Base-by-base conservation (phyloP, 495 filamentous ascomycete genomes). In the Cercophora newfieldiana region DNA sequence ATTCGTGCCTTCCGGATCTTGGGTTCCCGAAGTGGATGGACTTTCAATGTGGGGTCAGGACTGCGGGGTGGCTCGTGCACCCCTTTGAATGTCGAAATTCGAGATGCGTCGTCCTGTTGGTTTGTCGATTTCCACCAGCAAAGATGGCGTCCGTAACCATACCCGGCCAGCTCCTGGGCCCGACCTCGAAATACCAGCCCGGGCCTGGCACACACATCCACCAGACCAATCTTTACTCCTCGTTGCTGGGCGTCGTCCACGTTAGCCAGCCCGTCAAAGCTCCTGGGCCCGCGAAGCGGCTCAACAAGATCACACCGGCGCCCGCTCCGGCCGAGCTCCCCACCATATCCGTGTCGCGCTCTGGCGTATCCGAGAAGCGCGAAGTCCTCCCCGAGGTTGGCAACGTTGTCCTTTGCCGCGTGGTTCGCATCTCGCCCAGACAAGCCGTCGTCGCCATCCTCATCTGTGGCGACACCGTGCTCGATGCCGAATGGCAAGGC, bases 151-250 rank as follows among this genome's bases (percentile, higher is more conserved):
- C 70, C 25, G 44, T 80, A 25, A 86, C 83, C 28, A 77, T 87
- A 53, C 92, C 93, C 47, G 94, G 94, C 74, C 91, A 94, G 77
- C 81, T 86, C 56, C 86, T 98, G 22, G 94, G 89, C 21, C 77
- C 90, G 14, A 74, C 83, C 21, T 77, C 86, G 30, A 81, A 84
- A 64, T 92, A 89, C 76, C 71, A 77, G 51, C 84, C 91, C 53
- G 94, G 94, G 10, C 82, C 91, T 1, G 94, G 94, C 53, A 96
- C 91, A 2, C 91, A 97, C 76, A 82, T 94, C 70, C 83, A 92
- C 74, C 76, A 87, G 65, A 77, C 85, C 63, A 82, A 87, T 59
- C 82, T 96, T 70, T 89, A 89, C 79, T 88, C 92, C 64, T 95
- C 92, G 54, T 79, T 86, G 30, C 84, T 96, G 50, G 83, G 86